Evolutionary conservation across 2,329 filamentous ascomycete species (phyloP).

Genomic region (Diplodia mutila): DNA sequence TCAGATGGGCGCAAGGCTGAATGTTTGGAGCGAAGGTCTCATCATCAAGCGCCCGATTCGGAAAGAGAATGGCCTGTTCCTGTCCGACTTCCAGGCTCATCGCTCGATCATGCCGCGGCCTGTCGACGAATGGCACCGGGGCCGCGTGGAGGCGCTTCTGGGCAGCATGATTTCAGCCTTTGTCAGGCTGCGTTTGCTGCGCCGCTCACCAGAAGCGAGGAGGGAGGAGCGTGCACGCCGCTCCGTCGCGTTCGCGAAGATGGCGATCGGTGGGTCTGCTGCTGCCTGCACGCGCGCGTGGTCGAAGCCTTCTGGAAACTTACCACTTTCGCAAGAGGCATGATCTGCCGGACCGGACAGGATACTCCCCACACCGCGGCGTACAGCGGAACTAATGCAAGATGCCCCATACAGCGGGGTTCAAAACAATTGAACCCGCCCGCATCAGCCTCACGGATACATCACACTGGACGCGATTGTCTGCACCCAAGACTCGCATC

Average conservation of each 20-base stretch:
- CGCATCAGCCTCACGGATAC: no score
- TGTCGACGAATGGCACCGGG: no score
- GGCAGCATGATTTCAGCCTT: constrained; percentile 35
- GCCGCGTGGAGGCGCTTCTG: no score
- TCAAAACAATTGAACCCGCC: no score
- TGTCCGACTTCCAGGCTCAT: not conserved
- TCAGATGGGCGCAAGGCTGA: constrained; percentile 13
- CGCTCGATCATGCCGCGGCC: constrained; percentile 14
- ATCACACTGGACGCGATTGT: no score
- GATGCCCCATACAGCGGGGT: no score
- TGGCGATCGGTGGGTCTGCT: constrained; percentile 13
- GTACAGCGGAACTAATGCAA: not conserved
- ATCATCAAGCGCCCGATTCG: not conserved
- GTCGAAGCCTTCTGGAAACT: constrained; percentile 11
- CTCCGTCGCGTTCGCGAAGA: not conserved
- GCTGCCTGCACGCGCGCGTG: not conserved
- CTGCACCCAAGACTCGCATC: no score
- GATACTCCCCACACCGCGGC: not conserved
- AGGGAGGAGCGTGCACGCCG: not conserved
- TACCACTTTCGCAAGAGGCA: not conserved
- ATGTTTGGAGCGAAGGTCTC: not conserved
- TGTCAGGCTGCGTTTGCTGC: constrained; percentile 49
- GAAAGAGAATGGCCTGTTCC: not conserved
- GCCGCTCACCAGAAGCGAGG: not conserved
- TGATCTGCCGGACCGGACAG: no score